Evolutionary conservation across 2,329 filamentous ascomycete genomes (phyloP).

Genomic region (Ascochyta koolunga): DNA sequence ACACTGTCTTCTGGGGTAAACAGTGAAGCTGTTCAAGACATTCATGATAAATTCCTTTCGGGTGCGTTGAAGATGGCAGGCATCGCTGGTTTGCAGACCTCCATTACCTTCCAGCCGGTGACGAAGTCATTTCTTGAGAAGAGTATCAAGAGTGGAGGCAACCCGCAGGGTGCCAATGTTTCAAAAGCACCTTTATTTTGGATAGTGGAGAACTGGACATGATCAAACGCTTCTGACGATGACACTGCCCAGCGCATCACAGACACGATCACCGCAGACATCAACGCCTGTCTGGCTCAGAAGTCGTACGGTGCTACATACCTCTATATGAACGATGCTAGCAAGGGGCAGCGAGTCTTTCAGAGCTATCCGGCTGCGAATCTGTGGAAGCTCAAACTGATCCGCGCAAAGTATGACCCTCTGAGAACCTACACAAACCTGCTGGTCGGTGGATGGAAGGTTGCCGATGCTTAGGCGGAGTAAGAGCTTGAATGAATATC

Average conservation of each 20-base stretch:
- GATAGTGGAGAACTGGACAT: slow-evolving; percentile 25
- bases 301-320: slow-evolving; percentile 11
- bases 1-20: slow-evolving; percentile 24
- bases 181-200: slow-evolving; percentile 24
- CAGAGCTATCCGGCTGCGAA: slow-evolving; percentile 39
- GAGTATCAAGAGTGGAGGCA: slow-evolving; percentile 22
- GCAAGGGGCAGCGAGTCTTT: slow-evolving; percentile 34
- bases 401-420: slow-evolving; percentile 43
- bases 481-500: background rate
- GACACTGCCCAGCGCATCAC: slow-evolving; percentile 5
- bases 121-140: slow-evolving; percentile 24
- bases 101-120: slow-evolving; percentile 29
- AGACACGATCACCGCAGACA: slow-evolving; percentile 15
- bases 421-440: slow-evolving; percentile 32
- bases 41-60: slow-evolving; percentile 23
- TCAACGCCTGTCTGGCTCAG: slow-evolving; percentile 9
- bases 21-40: slow-evolving; percentile 19
- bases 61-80: slow-evolving; percentile 7
- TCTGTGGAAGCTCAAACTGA: slow-evolving; percentile 31
- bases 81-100: slow-evolving; percentile 12
- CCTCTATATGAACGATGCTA: slow-evolving; percentile 34
- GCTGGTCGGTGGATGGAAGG: slow-evolving; percentile 32
- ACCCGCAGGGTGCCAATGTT: slow-evolving; percentile 26
- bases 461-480: slow-evolving; percentile 11
- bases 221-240: slow-evolving; percentile 17